Evolutionary conservation across 75 land plant genomes (phyloP).

Genomic region (Selaginella moellendorffii): DNA sequence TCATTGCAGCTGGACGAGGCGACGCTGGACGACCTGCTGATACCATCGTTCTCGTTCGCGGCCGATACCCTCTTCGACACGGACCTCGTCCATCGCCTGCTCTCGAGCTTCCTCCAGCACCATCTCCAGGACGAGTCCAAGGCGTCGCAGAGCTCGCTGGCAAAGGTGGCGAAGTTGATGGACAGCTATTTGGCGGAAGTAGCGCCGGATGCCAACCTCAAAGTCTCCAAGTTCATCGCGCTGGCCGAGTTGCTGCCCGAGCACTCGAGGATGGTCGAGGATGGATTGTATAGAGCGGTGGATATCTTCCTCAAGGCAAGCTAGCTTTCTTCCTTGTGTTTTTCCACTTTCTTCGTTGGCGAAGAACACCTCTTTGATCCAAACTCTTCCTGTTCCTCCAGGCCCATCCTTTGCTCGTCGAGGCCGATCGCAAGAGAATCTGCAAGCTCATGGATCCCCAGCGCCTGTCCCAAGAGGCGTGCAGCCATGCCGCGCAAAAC

Average conservation of each 20-base stretch:
- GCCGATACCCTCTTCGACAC: conserved; percentile 2
- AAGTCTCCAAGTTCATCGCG: conserved; percentile 1
- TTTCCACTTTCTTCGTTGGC: too few species aligned
- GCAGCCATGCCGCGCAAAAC: background rate
- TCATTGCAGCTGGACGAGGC: background rate
- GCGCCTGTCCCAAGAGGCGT: background rate
- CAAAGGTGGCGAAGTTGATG: background rate
- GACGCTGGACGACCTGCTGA: conserved; percentile 3
- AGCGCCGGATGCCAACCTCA: conserved; percentile 6
- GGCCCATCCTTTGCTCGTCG: background rate
- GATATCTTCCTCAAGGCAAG: conserved; percentile 1
- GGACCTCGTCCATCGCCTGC: conserved; percentile 2
- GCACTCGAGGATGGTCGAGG: background rate
- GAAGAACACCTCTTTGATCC: background rate
- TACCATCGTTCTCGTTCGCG: conserved; percentile 20
- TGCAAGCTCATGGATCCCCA: conserved; percentile 8
- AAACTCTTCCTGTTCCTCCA: background rate
- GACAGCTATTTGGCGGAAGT: background rate
- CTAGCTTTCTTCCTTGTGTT: too few species aligned
- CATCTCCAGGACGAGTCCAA: conserved; percentile 13
- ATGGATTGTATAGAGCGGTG: conserved; percentile 3
- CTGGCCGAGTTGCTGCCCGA: conserved; percentile 4
- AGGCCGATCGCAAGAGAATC: background rate
- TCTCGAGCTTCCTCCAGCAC: conserved; percentile 23
- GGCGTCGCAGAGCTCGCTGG: background rate